Base-by-base conservation (phyloP, 2,329 filamentous ascomycete species). In the Pyrenophora graminea region DNA sequence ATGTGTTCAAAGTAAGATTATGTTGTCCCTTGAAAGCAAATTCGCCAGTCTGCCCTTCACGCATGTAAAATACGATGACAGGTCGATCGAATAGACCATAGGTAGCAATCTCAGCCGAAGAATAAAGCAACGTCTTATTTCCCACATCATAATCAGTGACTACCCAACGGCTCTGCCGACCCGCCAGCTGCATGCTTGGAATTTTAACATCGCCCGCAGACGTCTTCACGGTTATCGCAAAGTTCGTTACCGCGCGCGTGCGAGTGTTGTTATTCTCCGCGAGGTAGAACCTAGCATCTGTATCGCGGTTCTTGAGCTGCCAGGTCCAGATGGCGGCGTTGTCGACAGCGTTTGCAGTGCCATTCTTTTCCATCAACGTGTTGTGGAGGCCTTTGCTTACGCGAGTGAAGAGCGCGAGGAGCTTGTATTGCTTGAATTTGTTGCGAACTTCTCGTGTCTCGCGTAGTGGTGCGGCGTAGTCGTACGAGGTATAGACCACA, bases 401-500 rank as follows among this genome's bases (percentile, higher is more conserved):
- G 21, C 79, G 72, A 3, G 80, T 81, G 52, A 84, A 84, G 2
- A 84, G 62, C 1, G 76, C 78, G 34, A 84, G 70, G 5, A 84
- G 70, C 56, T 84, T 84, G 12, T 78, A 81, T 59, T 84, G 79
- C 34, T 77, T 80, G 33, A 82, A 71, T 51, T 83, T 83, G 40
- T 78, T 72, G 46, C 77, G 74, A 30, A 83, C 74, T 50, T 82
- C 76, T 3, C 82, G 74, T 3, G 80, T 83, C 62, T 84, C 82
- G 15, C 80, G 71, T 5, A 84, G 66, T 0, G 80, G 80, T 0
- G 81, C 79, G 7, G 74, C 72, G 48, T 78, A 79, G 45, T 78
- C 76, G 37, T 79, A 77, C 0, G 72, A 76, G 1, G 70, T 72
- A 51, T 81, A 82, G 0, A 83, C 80, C 18, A 69, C 66, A 6